Base-by-base conservation (phyloP, 176 grass and related monocot species). In the Phoenix dactylifera region DNA sequence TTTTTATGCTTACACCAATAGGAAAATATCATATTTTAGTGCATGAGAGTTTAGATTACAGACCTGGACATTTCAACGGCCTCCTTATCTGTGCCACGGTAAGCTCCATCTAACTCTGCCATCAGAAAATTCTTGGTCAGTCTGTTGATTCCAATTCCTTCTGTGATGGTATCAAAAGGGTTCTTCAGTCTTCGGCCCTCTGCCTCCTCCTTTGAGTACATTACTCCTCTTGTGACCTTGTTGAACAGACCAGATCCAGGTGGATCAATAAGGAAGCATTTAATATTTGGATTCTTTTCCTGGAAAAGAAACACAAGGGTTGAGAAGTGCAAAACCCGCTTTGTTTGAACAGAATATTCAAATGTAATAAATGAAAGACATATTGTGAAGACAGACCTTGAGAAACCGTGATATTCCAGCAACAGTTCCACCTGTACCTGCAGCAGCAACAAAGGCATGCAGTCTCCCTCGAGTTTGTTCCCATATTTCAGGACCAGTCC, bases 131-230 rank as follows among this genome's bases (percentile, higher is more conserved):
- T 97, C 70, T 60, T 77, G 49, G 87, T 92, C 18, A 97, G 63
- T 76, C 93, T 88, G 72, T 97, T 97, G 64, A 97, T 97, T 72
- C 93, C 87, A 15, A 97, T 92, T 62, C 93, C 93, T 97, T 97
- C 87, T 18, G 93, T 97, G 55, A 97, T 71, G 59, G 93, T 97
- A 54, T 92, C 93, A 49, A 97, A 97, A 68, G 93, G 93, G 71
- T 92, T 85, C 79, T 88, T 97, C 32, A 92, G 81, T 70, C 93
- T 84, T 62, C 86, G 86, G 0, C 93, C 87, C 73, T 97, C 93
- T 39, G 93, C 84, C 72, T 97, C 93, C 72, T 97, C 93, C 75
- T 88, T 97, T 22, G 93, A 83, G 71, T 97, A 88, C 93, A 92
- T 92, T 48, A 92, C 84, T 62, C 87, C 87, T 85, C 93, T 87